phyloP scores from a whole-genome alignment of 2,329 filamentous ascomycete species.

The Biscogniauxia mediterranea region DNA sequence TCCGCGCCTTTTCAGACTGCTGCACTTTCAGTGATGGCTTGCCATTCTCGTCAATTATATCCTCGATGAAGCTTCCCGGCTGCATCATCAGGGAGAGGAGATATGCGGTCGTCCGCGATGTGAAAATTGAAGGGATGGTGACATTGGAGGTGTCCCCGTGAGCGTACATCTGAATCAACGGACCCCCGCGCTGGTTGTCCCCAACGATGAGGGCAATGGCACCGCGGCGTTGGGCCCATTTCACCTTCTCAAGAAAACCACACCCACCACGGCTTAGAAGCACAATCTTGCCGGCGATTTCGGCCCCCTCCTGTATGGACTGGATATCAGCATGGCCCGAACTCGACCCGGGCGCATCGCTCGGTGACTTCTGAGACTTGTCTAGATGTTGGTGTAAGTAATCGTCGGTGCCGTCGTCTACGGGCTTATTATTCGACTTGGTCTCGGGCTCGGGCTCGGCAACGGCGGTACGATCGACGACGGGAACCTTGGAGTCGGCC shows the following conservation, averaged over 20 bases:
- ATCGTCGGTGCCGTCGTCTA: constrained; percentile 80
- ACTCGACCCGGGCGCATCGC: constrained; percentile 34
- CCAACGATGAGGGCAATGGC: constrained; percentile 90
- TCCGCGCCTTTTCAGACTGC: constrained; percentile 41
- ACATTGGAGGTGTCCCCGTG: constrained; percentile 93
- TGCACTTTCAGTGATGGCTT: constrained; percentile 55
- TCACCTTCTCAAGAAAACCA: constrained; percentile 94
- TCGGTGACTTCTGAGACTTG: constrained; percentile 31
- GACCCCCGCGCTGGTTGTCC: constrained; percentile 85
- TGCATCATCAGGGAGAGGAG: constrained; percentile 85
- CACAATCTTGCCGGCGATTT: constrained; percentile 91
- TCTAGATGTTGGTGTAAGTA: constrained; percentile 63
- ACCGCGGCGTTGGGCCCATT: constrained; percentile 91
- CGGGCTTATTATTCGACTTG: constrained; percentile 31
- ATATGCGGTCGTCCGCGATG: constrained; percentile 90
- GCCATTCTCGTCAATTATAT: constrained; percentile 58
- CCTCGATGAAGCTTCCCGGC: constrained; percentile 61
- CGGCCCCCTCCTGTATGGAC: constrained; percentile 84
- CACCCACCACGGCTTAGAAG: constrained; percentile 90
- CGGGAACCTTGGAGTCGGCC: constrained; percentile 32
- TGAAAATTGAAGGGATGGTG: constrained; percentile 91
- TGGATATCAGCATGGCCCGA: constrained; percentile 83
- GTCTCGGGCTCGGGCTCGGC: constrained; percentile 26
- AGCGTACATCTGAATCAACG: constrained; percentile 97
- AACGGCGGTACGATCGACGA: constrained; percentile 28